Conservation (phyloP, 768 basidiomycete genomes). For the Astraeus odoratus region DNA sequence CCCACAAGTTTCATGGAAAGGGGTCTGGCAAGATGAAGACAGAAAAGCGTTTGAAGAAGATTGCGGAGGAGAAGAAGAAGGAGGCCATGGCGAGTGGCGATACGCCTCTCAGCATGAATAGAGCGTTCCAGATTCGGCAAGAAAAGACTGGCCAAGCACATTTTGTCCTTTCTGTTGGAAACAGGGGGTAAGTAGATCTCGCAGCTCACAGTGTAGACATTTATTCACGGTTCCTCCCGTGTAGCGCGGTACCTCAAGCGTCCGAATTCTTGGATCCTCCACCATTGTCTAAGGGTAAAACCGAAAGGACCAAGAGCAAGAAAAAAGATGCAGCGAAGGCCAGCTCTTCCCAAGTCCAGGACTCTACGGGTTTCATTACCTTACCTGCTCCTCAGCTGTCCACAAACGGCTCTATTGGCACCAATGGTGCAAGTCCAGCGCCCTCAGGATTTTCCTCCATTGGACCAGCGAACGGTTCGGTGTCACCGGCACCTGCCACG, state of each 20-base stretch:
- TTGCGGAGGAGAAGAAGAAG: constrained; percentile 95
- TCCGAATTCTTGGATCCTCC: constrained; percentile 76
- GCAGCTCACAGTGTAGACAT: background rate
- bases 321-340: constrained; percentile 57
- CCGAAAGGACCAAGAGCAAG: constrained; percentile 77
- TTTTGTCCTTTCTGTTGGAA: constrained; percentile 92
- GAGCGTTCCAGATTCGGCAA: constrained; percentile 88
- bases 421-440: constrained; percentile 33
- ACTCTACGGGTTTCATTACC: constrained; percentile 62
- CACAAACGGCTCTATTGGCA: constrained; percentile 29
- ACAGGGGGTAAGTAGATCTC: constrained; percentile 61
- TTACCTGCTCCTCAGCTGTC: constrained; percentile 50
- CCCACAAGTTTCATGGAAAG: constrained; percentile 98
- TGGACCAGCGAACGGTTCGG: constrained; percentile 29
- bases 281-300: constrained; percentile 76
- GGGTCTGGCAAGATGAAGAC: constrained; percentile 96
- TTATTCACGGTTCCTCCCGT: constrained; percentile 6
- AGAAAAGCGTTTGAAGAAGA: constrained; percentile 93
- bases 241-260: constrained; percentile 81
- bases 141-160: constrained; percentile 94
- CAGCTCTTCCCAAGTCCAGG: constrained; percentile 38
- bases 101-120: constrained; percentile 92
- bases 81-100: constrained; percentile 92
- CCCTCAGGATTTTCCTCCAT: constrained; percentile 32
- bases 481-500: constrained; percentile 50